Conservation (phyloP, 225 moss, liverwort and hornwort genomes). For the Pseudoscleropodium purum region DNA sequence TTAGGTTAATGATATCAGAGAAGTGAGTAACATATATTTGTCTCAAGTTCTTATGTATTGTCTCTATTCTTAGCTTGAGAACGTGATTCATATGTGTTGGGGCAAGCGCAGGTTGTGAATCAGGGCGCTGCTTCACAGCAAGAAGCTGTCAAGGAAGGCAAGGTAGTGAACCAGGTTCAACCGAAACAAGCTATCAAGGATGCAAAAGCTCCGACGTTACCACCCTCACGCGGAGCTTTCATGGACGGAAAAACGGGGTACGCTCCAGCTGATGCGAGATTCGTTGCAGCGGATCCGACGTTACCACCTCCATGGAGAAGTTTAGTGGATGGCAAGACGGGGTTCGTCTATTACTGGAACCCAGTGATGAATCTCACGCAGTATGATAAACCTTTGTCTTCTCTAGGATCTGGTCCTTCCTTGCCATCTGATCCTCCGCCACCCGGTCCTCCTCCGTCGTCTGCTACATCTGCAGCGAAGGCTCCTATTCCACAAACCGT, state of each 20-base stretch:
- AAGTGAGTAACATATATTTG: not conserved
- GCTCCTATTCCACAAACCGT: slow-evolving; percentile 24
- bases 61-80: slow-evolving; percentile 1
- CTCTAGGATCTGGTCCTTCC: slow-evolving; percentile 35
- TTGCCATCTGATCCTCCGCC: slow-evolving; percentile 33
- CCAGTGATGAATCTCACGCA: slow-evolving; percentile 77
- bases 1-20: not conserved
- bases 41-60: not conserved
- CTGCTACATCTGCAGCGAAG: slow-evolving; percentile 38
- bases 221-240: slow-evolving; percentile 55
- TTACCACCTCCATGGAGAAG: slow-evolving; percentile 74
- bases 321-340: slow-evolving; percentile 68
- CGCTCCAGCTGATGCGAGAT: slow-evolving; percentile 75
- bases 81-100: not conserved
- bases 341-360: slow-evolving; percentile 86
- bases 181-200: not conserved
- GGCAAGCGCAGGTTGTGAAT: not conserved
- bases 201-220: slow-evolving; percentile 22
- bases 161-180: not conserved
- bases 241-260: slow-evolving; percentile 62
- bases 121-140: not conserved
- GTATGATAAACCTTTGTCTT: slow-evolving; percentile 57
- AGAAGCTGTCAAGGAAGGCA: slow-evolving; percentile 1
- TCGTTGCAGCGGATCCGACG: slow-evolving; percentile 71
- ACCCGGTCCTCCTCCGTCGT: slow-evolving; percentile 22